Percentiles rank a stretch among this genome's conserved stretches.
These are phyloP conservation scores for Ceriops decandra DNA, from an alignment of 345 rosid genomes.

Conservation along the genomic window DNA sequence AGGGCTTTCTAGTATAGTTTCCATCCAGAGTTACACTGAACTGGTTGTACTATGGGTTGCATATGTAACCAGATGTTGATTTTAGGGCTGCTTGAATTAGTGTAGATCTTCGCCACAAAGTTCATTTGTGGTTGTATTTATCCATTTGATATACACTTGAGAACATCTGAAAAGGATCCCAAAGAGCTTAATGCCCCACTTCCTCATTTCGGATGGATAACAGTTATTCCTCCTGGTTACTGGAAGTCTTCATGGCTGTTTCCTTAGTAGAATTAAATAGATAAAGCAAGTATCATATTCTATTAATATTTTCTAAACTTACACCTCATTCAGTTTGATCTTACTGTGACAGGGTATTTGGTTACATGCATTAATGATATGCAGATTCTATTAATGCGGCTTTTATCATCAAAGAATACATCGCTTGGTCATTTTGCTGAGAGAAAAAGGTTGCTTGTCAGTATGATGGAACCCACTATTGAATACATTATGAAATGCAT, in stretches of 20 bases:
- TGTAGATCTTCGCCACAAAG: background rate
- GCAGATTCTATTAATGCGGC: constrained; percentile 42
- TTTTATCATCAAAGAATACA: constrained; percentile 39
- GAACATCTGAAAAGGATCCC: too few species aligned
- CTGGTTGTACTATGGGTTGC: background rate
- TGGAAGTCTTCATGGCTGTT: background rate
- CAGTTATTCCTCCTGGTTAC: background rate
- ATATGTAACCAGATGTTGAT: background rate
- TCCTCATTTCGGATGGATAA: background rate
- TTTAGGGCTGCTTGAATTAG: too few species aligned
- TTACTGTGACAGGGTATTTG: constrained; percentile 48
- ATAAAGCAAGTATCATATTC: background rate
- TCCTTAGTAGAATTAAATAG: background rate
- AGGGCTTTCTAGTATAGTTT: background rate
- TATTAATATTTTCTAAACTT: constrained; percentile 9
- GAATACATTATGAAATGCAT: constrained; percentile 66
- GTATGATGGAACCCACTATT: constrained; percentile 76
- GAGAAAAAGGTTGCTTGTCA: constrained; percentile 48
- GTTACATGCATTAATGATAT: constrained; percentile 64
- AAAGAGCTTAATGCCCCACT: too few species aligned
- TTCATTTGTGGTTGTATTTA: background rate
- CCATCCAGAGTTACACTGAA: background rate
- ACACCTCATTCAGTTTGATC: constrained; percentile 5
- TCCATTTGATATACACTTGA: too few species aligned
- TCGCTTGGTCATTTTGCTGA: constrained; percentile 34